Evolutionary conservation across 23 red algal genomes (phyloP).

Genomic region (Gracilaria domingensis): DNA sequence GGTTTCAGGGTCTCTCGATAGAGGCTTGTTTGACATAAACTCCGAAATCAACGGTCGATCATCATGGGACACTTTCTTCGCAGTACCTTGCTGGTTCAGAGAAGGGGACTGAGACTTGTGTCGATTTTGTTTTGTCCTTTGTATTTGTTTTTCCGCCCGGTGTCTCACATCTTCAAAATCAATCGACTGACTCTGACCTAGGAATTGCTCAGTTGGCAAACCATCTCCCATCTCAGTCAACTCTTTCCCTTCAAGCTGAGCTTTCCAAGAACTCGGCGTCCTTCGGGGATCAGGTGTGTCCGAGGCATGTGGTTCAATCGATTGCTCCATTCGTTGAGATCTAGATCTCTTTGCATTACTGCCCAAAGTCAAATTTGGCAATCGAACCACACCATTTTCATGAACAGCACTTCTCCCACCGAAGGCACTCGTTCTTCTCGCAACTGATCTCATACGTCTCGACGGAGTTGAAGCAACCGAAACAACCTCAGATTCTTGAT

Average conservation of each 20-base stretch:
- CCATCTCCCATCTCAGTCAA: too few relatives aligned
- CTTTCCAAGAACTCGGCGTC: neutral
- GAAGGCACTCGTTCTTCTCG: neutral
- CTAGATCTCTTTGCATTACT: neutral
- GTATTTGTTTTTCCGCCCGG: neutral
- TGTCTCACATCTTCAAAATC: neutral
- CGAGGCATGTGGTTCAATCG: neutral
- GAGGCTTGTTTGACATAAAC: constrained; percentile 5
- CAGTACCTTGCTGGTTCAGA: neutral
- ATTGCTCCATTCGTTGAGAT: neutral
- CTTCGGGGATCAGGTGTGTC: neutral
- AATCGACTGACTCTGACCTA: neutral
- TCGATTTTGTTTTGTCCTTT: neutral
- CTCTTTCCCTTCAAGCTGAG: neutral
- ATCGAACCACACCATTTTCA: neutral
- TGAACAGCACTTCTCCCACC: neutral
- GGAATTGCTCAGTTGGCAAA: neutral
- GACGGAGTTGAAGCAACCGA: neutral
- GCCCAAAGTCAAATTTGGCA: neutral
- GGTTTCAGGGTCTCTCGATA: neutral
- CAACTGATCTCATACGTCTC: neutral
- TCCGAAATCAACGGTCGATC: neutral
- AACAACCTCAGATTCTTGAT: neutral
- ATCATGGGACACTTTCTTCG: neutral
- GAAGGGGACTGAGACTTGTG: neutral